phyloP scores from a whole-genome alignment of 495 filamentous ascomycete species.

The Annulohypoxylon stygium region DNA sequence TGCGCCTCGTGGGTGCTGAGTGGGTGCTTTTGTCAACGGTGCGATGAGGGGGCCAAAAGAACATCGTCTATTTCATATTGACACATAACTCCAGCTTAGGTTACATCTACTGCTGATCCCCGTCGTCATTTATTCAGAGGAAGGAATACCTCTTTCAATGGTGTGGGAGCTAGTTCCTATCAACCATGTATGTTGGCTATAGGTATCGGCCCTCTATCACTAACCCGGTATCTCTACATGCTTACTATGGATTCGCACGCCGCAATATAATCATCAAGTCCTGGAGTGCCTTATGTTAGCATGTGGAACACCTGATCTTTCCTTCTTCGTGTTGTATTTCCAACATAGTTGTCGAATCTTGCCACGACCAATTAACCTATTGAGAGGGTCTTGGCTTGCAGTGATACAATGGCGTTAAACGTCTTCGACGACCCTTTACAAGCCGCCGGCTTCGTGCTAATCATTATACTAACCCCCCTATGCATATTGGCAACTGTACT shows the following conservation, averaged over 20 bases:
- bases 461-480: conserved; percentile 1
- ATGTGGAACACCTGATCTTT: neutral
- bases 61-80: neutral
- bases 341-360: neutral
- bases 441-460: neutral
- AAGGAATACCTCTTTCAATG: neutral
- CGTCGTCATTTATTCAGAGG: neutral
- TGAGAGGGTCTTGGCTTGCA: neutral
- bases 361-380: neutral
- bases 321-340: neutral
- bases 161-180: neutral
- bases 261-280: conserved; percentile 7
- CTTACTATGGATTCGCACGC: conserved; percentile 7
- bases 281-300: neutral
- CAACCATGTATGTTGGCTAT: neutral
- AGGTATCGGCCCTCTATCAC: neutral
- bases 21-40: neutral
- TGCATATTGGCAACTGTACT: conserved; percentile 5
- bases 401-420: neutral
- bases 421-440: neutral
- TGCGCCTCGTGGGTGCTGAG: neutral
- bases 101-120: neutral
- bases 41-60: neutral
- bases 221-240: neutral
- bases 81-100: neutral